Evolutionary conservation across 2,329 filamentous ascomycete species (phyloP).

Genomic region (Calonectria ilicicola): DNA sequence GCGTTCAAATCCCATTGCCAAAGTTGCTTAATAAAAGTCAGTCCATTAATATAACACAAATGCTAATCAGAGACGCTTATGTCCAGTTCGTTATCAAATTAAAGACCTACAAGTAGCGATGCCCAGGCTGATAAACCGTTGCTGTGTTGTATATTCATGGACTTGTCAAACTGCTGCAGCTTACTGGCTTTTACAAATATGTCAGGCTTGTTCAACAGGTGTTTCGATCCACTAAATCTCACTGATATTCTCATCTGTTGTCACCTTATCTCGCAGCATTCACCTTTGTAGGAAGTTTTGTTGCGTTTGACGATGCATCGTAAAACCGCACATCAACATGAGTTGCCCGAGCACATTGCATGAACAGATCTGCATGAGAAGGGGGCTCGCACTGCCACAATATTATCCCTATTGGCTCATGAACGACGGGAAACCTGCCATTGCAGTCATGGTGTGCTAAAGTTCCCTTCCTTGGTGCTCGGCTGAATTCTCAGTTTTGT

Average conservation of each 20-base stretch:
- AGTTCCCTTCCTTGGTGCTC: too few relatives aligned
- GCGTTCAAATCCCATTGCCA: too few relatives aligned
- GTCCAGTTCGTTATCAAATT: too few relatives aligned
- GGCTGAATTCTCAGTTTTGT: background rate
- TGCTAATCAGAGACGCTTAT: background rate
- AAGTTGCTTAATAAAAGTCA: background rate
- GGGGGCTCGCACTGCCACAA: background rate
- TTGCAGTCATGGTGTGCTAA: background rate
- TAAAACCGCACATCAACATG: background rate
- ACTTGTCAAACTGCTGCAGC: background rate
- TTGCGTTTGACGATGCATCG: background rate
- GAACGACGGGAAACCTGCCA: background rate
- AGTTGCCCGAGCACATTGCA: background rate
- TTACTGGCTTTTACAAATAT: background rate
- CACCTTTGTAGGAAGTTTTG: background rate
- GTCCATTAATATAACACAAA: too few relatives aligned
- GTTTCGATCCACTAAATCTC: background rate
- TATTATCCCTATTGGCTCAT: background rate
- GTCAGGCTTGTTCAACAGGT: background rate
- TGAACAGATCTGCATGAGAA: background rate
- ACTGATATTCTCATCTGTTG: background rate
- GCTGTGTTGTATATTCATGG: background rate
- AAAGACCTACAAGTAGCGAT: background rate
- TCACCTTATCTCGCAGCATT: background rate
- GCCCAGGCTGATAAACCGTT: background rate